These are phyloP conservation scores for Pythium guiyangense DNA, from an alignment of 352 stramenopile species.

Conservation along the genomic window DNA sequence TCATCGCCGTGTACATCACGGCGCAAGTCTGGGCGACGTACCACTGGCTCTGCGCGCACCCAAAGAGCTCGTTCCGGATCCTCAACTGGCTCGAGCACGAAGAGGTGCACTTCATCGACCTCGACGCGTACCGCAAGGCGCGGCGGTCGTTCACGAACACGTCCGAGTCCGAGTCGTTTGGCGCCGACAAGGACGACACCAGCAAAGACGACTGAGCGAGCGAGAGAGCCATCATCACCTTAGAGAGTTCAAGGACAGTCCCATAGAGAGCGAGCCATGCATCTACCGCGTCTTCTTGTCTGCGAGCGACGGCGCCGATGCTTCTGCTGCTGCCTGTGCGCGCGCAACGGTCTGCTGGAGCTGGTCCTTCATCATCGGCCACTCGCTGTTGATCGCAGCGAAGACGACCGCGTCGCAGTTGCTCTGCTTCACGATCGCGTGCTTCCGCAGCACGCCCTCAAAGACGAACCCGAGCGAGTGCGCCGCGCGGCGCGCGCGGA, in stretches of 20 bases:
- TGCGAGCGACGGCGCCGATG: conserved; percentile 6
- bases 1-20: conserved; percentile 31
- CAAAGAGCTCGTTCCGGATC: conserved; percentile 50
- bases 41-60: conserved; percentile 72
- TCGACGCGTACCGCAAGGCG: conserved; percentile 74
- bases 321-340: conserved; percentile 4
- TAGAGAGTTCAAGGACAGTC: conserved; percentile 1
- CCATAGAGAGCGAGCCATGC: not conserved
- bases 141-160: conserved; percentile 43
- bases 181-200: conserved; percentile 7
- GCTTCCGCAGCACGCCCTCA: conserved; percentile 86
- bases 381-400: conserved; percentile 86
- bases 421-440: conserved; percentile 78
- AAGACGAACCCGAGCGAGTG: conserved; percentile 84
- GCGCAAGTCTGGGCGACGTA: conserved; percentile 20
- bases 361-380: conserved; percentile 62
- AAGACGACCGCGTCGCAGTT: conserved; percentile 87
- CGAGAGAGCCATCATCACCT: not conserved
- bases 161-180: conserved; percentile 12
- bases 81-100: conserved; percentile 83
- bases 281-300: conserved; percentile 38
- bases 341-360: conserved; percentile 40
- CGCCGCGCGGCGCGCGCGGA: conserved; percentile 67
- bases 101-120: conserved; percentile 76
- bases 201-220: not conserved